Conservation (phyloP, 2,329 filamentous ascomycete genomes). For the Grosmannia clavigera region DNA sequence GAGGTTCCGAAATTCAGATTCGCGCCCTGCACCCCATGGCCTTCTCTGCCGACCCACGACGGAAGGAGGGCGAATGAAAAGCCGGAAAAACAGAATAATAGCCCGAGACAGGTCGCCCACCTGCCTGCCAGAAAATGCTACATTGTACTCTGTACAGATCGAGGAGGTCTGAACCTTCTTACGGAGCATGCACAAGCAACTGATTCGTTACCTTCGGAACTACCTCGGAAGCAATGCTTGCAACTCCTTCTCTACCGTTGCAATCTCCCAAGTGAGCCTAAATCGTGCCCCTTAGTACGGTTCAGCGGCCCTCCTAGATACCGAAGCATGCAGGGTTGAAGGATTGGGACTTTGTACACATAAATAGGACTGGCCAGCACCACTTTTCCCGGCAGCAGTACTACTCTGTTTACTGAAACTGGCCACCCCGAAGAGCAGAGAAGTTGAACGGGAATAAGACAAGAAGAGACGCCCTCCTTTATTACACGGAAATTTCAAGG, state of each 20-base stretch:
- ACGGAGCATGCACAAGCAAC: neutral
- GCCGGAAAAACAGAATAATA: neutral
- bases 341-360: neutral
- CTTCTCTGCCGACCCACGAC: too few relatives aligned
- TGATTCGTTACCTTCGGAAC: neutral
- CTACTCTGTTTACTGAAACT: neutral
- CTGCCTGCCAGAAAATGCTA: too few relatives aligned
- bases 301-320: neutral
- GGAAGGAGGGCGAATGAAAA: neutral
- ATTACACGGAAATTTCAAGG: neutral
- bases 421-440: neutral
- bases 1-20: too few relatives aligned
- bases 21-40: too few relatives aligned
- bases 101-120: neutral
- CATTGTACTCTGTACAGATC: too few relatives aligned
- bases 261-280: neutral
- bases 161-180: too few relatives aligned
- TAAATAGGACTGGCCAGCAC: neutral
- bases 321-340: neutral
- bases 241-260: neutral
- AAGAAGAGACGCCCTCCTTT: neutral
- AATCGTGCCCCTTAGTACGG: neutral
- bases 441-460: too few relatives aligned
- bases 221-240: neutral
- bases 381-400: neutral